phyloP scores from a whole-genome alignment of 1,284 basidiomycete genomes.

The Irpex sp. region DNA sequence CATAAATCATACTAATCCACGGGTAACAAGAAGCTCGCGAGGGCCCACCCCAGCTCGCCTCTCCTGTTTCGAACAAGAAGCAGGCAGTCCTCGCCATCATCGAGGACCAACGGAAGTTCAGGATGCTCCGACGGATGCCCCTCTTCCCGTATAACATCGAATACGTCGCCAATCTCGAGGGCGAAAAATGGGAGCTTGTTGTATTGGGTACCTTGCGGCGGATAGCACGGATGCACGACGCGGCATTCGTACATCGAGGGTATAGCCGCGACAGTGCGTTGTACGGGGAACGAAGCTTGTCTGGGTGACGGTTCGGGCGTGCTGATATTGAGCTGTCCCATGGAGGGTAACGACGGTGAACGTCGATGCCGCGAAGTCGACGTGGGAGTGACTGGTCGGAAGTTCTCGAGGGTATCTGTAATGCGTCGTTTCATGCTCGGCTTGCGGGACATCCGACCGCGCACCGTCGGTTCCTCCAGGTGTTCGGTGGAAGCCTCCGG shows the following conservation, averaged over 20 bases:
- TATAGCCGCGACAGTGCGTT: conserved; percentile 23
- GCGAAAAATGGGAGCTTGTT: conserved; percentile 69
- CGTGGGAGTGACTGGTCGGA: conserved; percentile 9
- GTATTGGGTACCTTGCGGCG: conserved; percentile 59
- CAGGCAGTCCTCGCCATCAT: conserved; percentile 76
- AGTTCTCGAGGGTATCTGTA: conserved; percentile 37
- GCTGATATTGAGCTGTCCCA: conserved; percentile 5
- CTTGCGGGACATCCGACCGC: conserved; percentile 39
- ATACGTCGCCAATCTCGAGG: conserved; percentile 51
- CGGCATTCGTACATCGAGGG: conserved; percentile 55
- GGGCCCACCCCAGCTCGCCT: conserved; percentile 65
- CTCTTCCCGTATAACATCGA: conserved; percentile 65
- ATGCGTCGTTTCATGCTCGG: conserved; percentile 41
- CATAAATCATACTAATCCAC: conserved; percentile 35
- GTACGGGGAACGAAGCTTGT: conserved; percentile 14
- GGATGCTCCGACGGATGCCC: conserved; percentile 69
- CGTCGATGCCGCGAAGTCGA: conserved; percentile 19
- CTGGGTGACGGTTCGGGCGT: conserved; percentile 18
- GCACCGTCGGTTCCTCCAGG: conserved; percentile 26
- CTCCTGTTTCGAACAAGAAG: conserved; percentile 49
- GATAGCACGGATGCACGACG: conserved; percentile 60
- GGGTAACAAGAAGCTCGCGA: conserved; percentile 74
- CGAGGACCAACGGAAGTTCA: conserved; percentile 67
- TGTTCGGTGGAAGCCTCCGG: background rate
- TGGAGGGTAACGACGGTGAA: conserved; percentile 23